Percentiles rank a stretch among this genome's conserved stretches.
These are phyloP conservation scores for Pleurotus pulmonarius DNA, from an alignment of 768 basidiomycete genomes.

Conservation along the genomic window DNA sequence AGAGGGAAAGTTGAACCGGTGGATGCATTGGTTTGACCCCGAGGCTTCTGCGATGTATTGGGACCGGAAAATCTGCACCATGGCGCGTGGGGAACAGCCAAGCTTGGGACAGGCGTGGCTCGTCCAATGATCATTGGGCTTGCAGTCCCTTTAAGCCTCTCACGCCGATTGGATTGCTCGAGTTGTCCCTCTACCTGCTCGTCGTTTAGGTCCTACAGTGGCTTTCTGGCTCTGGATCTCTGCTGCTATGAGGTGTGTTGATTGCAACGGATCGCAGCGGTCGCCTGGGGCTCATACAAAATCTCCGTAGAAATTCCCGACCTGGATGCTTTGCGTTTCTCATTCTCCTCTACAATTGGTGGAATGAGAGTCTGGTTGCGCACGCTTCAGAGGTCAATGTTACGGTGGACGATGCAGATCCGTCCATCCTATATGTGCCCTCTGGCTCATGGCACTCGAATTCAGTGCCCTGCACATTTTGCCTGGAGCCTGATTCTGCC, in stretches of 20 bases:
- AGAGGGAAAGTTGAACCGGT: slow-evolving; percentile 4
- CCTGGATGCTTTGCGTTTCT: slow-evolving; percentile 5
- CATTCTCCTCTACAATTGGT: slow-evolving; percentile 8
- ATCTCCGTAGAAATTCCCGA: slow-evolving; percentile 5
- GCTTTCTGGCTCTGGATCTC: not conserved
- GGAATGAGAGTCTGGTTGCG: slow-evolving; percentile 14
- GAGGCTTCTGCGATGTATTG: slow-evolving; percentile 8
- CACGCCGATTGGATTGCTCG: not conserved
- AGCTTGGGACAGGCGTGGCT: not conserved
- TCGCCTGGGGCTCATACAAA: too few species aligned
- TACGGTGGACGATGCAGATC: slow-evolving; percentile 35
- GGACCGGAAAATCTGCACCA: slow-evolving; percentile 7
- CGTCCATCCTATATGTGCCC: slow-evolving; percentile 34
- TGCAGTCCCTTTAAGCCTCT: slow-evolving; percentile 7
- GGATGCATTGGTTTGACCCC: not conserved
- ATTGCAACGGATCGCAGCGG: not conserved
- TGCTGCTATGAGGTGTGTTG: slow-evolving; percentile 7
- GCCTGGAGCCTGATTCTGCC: slow-evolving; percentile 22
- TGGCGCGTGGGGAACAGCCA: slow-evolving; percentile 3
- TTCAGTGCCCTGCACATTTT: slow-evolving; percentile 23
- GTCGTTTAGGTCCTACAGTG: slow-evolving; percentile 1
- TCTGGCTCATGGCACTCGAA: slow-evolving; percentile 31
- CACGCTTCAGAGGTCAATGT: slow-evolving; percentile 23
- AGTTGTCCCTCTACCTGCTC: slow-evolving; percentile 4
- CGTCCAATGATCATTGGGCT: slow-evolving; percentile 1